Evolutionary conservation across 1,139 yeast genomes (phyloP).

Genomic region (Pichia sp.): DNA sequence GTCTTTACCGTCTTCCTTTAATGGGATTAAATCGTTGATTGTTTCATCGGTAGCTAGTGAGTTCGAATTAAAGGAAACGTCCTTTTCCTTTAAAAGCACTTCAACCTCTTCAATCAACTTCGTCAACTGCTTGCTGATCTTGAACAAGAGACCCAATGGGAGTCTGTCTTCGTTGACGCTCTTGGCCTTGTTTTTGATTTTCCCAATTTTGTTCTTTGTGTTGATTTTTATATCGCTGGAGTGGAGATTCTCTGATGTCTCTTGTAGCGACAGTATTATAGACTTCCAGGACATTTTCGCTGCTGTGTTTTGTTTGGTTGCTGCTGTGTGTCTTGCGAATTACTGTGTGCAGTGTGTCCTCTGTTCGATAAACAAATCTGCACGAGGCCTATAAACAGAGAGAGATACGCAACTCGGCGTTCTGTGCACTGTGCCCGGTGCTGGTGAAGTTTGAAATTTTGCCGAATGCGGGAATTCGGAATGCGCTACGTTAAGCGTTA

Average conservation of each 20-base stretch:
- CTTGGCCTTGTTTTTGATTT: not conserved
- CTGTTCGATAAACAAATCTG: no score
- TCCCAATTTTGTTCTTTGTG: not conserved
- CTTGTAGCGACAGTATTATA: not conserved
- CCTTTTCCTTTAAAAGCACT: not conserved
- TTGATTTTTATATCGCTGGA: not conserved
- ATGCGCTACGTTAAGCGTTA: no score
- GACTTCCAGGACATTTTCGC: constrained; percentile 4
- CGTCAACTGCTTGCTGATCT: not conserved
- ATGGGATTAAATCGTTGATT: constrained; percentile 1
- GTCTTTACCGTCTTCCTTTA: not conserved
- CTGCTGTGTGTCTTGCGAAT: no score
- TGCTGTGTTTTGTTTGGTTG: no score
- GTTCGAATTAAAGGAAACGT: not conserved
- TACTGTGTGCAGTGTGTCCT: no score
- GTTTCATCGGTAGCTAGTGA: constrained; percentile 1
- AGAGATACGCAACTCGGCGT: no score
- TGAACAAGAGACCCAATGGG: not conserved
- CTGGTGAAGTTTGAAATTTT: no score
- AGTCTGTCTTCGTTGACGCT: not conserved
- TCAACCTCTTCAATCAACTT: constrained; percentile 2
- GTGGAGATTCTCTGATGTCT: not conserved
- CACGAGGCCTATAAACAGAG: no score
- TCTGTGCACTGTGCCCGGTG: no score
- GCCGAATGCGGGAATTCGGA: no score